These are phyloP conservation scores for Arthrocladium fulminans DNA, from an alignment of 2,329 filamentous ascomycete species.

Conservation along the genomic window DNA sequence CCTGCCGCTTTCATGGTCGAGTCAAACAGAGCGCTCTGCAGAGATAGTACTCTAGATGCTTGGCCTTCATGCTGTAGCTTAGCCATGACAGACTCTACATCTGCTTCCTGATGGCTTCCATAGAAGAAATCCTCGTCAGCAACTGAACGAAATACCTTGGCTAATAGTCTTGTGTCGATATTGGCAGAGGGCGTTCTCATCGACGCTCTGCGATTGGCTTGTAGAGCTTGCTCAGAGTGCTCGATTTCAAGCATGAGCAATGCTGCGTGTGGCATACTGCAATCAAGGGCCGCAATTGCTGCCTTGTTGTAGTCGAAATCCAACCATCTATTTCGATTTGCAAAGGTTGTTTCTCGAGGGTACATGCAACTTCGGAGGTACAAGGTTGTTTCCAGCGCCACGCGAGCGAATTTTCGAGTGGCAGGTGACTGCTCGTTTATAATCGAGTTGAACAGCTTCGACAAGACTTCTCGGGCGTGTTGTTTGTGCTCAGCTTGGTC, in stretches of 20 bases:
- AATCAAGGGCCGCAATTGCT: constrained; percentile 62
- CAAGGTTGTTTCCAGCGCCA: constrained; percentile 69
- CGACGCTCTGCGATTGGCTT: constrained; percentile 51
- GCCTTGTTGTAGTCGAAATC: constrained; percentile 67
- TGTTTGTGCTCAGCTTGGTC: constrained; percentile 51
- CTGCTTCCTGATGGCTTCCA: constrained; percentile 70
- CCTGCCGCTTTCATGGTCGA: constrained; percentile 53
- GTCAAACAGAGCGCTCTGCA: constrained; percentile 84
- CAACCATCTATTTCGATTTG: constrained; percentile 74
- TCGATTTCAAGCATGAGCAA: constrained; percentile 55
- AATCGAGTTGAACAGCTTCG: constrained; percentile 51
- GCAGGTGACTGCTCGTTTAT: constrained; percentile 23
- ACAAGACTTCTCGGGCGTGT: constrained; percentile 57
- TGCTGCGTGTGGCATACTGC: constrained; percentile 68
- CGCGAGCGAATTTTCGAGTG: constrained; percentile 52
- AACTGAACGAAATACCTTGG: constrained; percentile 80
- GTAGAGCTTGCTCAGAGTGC: constrained; percentile 43
- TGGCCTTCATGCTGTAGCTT: constrained; percentile 84
- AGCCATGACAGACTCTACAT: constrained; percentile 65
- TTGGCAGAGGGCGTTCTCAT: constrained; percentile 31
- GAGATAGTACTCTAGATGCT: constrained; percentile 76
- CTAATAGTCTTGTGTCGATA: constrained; percentile 58
- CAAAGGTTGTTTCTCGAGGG: constrained; percentile 66
- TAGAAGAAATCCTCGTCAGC: constrained; percentile 97
- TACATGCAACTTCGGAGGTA: constrained; percentile 77